These are phyloP conservation scores for Amanita subjunquillea DNA, from an alignment of 768 basidiomycete genomes.

Conservation along the genomic window DNA sequence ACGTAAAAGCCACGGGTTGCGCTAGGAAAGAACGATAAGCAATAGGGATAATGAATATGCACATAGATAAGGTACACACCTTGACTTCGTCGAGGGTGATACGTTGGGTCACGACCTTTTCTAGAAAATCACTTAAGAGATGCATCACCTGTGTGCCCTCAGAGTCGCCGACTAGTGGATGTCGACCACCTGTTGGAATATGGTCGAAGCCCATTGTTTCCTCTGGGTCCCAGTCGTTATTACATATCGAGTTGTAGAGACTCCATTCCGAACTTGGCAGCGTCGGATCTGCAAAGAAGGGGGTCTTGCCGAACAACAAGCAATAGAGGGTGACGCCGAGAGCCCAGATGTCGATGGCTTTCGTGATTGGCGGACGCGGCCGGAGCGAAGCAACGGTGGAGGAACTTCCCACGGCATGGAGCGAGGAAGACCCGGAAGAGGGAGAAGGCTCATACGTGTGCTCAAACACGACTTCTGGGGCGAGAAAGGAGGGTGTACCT, in stretches of 20 bases:
- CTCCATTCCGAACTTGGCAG: constrained; percentile 45
- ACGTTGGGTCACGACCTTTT: constrained; percentile 68
- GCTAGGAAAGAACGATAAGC: constrained; percentile 23
- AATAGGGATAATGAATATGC: constrained; percentile 6
- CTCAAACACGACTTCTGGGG: constrained; percentile 87
- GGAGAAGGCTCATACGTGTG: constrained; percentile 25
- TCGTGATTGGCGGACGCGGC: constrained; percentile 57
- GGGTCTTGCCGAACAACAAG: constrained; percentile 79
- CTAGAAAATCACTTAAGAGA: constrained; percentile 65
- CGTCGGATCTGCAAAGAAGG: constrained; percentile 40
- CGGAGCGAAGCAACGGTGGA: constrained; percentile 19
- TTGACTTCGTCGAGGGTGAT: constrained; percentile 79
- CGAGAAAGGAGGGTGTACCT: constrained; percentile 92
- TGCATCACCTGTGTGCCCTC: constrained; percentile 58
- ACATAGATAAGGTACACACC: constrained; percentile 25
- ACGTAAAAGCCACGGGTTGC: constrained; percentile 52
- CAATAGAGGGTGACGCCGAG: constrained; percentile 94
- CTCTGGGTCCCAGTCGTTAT: constrained; percentile 60
- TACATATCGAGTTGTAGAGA: constrained; percentile 73
- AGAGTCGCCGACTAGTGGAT: constrained; percentile 27
- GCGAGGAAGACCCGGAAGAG: neutral
- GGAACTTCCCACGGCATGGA: constrained; percentile 14
- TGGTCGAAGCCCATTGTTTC: constrained; percentile 64
- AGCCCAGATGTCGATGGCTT: constrained; percentile 97
- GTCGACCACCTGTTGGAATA: constrained; percentile 54